Evolutionary conservation across 306 rosid genomes (phyloP).

Genomic region (Ceratonia siliqua): DNA sequence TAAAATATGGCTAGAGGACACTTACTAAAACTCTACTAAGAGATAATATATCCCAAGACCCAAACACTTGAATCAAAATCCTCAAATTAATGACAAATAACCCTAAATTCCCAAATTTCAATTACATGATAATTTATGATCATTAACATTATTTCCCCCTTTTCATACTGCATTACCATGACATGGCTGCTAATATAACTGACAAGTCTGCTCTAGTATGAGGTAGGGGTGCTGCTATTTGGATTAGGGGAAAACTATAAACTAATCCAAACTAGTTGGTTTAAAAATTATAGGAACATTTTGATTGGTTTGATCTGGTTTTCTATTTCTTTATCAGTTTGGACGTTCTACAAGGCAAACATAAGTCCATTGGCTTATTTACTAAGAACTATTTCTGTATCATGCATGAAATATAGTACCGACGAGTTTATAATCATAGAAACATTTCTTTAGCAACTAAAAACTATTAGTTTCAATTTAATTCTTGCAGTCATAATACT

Average conservation of each 20-base stretch:
- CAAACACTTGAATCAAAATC: no score
- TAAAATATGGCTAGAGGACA: no score
- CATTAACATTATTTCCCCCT: no score
- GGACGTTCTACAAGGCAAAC: conserved; percentile 4
- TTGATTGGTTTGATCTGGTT: conserved; percentile 22
- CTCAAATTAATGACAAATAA: no score
- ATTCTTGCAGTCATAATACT: neutral
- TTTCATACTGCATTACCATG: no score
- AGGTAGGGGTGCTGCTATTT: conserved; percentile 17
- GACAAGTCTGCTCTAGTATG: neutral
- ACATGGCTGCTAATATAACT: neutral
- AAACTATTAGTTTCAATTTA: neutral
- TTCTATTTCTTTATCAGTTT: conserved; percentile 28
- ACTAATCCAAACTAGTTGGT: conserved; percentile 2
- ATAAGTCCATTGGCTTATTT: conserved; percentile 2
- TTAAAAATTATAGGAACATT: conserved; percentile 1
- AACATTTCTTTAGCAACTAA: conserved; percentile 20
- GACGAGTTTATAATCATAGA: conserved; percentile 14
- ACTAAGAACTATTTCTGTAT: conserved; percentile 7
- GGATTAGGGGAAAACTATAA: conserved; percentile 13
- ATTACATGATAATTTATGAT: no score
- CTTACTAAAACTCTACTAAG: no score
- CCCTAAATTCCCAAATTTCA: no score
- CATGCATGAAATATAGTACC: neutral
- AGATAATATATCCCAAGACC: no score